A percentile compares a stretch with the other conserved stretches of the same genome.
These are phyloP conservation scores for Cyclocybe aegerita DNA, from an alignment of 768 basidiomycete species.

Conservation along the genomic window DNA sequence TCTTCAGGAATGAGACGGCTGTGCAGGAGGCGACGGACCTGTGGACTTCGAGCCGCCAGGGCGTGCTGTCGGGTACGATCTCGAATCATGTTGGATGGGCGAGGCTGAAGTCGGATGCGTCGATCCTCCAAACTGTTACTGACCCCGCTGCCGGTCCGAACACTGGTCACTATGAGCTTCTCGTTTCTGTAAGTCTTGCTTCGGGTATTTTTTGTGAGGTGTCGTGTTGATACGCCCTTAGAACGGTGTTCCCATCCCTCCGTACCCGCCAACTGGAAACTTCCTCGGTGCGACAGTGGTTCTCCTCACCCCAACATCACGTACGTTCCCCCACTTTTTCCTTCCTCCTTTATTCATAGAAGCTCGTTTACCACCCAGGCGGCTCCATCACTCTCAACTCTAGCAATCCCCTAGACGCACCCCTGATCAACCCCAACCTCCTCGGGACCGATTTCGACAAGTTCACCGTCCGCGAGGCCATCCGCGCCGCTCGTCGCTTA, in stretches of 20 bases:
- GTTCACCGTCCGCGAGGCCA: slow-evolving; percentile 22
- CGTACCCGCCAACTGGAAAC: slow-evolving; percentile 16
- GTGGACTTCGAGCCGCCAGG: slow-evolving; percentile 25
- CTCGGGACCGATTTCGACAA: slow-evolving; percentile 29
- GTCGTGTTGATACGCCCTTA: background rate
- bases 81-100: slow-evolving; percentile 24
- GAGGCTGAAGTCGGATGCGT: slow-evolving; percentile 24
- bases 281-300: slow-evolving; percentile 19
- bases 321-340: slow-evolving; percentile 13
- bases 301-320: slow-evolving; percentile 25
- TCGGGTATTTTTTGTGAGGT: background rate
- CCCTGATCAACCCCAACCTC: slow-evolving; percentile 49
- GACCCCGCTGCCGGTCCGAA: slow-evolving; percentile 37
- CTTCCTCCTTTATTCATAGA: background rate
- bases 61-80: slow-evolving; percentile 20
- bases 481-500: slow-evolving; percentile 21
- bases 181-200: slow-evolving; percentile 26
- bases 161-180: slow-evolving; percentile 33
- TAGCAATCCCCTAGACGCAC: slow-evolving; percentile 39
- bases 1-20: slow-evolving; percentile 19
- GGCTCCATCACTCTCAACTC: slow-evolving; percentile 35
- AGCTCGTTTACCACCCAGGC: slow-evolving; percentile 15
- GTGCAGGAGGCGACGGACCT: slow-evolving; percentile 16
- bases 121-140: slow-evolving; percentile 24
- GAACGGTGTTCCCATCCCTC: slow-evolving; percentile 5